Evolutionary conservation across 768 basidiomycete species (phyloP).

Genomic region (Boletus sp.): DNA sequence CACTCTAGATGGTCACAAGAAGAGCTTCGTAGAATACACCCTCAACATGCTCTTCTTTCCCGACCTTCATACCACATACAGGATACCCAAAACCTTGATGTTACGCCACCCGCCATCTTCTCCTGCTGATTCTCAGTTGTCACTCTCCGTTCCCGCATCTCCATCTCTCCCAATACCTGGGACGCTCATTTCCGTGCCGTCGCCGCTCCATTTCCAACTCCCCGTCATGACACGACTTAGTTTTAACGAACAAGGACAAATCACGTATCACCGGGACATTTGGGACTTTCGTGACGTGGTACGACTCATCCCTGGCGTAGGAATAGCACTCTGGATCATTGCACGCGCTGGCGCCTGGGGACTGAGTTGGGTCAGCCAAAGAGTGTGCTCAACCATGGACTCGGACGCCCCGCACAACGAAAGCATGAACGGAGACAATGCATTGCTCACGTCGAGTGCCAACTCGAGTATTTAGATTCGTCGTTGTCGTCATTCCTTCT

Average conservation of each 20-base stretch:
- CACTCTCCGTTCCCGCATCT: conserved; percentile 30
- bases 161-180: conserved; percentile 57
- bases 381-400: conserved; percentile 8
- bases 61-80: conserved; percentile 52
- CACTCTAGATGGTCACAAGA: conserved; percentile 64
- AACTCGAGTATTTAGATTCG: conserved; percentile 10
- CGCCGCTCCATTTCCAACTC: conserved; percentile 71
- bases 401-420: not conserved
- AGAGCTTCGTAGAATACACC: conserved; percentile 75
- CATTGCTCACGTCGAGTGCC: conserved; percentile 11
- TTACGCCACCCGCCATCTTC: conserved; percentile 30
- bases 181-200: conserved; percentile 56
- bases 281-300: conserved; percentile 81
- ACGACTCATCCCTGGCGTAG: conserved; percentile 66
- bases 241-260: conserved; percentile 80
- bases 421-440: conserved; percentile 2
- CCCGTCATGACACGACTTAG: conserved; percentile 68
- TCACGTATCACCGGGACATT: conserved; percentile 75
- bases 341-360: conserved; percentile 59
- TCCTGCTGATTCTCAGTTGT: conserved; percentile 27
- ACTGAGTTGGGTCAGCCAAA: conserved; percentile 39
- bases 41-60: conserved; percentile 75
- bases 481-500: not conserved
- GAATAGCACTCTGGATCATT: conserved; percentile 65
- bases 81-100: conserved; percentile 40